Evolutionary conservation across 345 rosid species (phyloP).

Genomic region (Hirschfeldia incana): DNA sequence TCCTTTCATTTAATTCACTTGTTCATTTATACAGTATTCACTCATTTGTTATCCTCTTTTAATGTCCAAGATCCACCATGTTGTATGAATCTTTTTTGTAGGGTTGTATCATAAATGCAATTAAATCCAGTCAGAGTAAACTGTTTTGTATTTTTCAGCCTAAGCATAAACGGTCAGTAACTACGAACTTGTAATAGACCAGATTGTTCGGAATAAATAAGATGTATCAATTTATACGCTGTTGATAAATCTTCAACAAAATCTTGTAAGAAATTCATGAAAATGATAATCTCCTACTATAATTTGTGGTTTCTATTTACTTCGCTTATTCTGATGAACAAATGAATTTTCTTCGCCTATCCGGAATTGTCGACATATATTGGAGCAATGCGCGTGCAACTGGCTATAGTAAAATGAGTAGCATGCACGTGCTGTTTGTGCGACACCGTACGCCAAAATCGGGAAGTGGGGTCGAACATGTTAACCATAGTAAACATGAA

Average conservation of each 20-base stretch:
- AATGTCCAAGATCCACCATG: background rate
- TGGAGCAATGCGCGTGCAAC: slow-evolving; percentile 17
- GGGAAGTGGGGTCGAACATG: slow-evolving; percentile 28
- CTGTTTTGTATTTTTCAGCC: background rate
- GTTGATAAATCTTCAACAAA: too few relatives aligned
- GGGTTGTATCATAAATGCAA: background rate
- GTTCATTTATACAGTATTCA: background rate
- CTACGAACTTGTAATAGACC: background rate
- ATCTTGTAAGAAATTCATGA: too few relatives aligned
- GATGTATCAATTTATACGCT: too few relatives aligned
- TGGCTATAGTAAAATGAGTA: slow-evolving; percentile 18
- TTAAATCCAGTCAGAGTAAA: background rate
- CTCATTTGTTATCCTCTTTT: background rate
- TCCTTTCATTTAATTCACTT: background rate
- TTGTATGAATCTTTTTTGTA: background rate
- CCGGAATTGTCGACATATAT: slow-evolving; percentile 11
- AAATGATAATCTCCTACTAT: too few relatives aligned
- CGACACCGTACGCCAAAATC: slow-evolving; percentile 32
- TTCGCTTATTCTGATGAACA: background rate
- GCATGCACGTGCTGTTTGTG: slow-evolving; percentile 26
- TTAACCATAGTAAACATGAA: slow-evolving; percentile 24
- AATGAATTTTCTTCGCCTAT: background rate
- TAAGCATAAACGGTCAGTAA: background rate
- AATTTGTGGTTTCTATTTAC: too few relatives aligned
- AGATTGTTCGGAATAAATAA: background rate